Conservation (phyloP, 1,284 basidiomycete species). For the Cryptococcus wingfieldii region DNA sequence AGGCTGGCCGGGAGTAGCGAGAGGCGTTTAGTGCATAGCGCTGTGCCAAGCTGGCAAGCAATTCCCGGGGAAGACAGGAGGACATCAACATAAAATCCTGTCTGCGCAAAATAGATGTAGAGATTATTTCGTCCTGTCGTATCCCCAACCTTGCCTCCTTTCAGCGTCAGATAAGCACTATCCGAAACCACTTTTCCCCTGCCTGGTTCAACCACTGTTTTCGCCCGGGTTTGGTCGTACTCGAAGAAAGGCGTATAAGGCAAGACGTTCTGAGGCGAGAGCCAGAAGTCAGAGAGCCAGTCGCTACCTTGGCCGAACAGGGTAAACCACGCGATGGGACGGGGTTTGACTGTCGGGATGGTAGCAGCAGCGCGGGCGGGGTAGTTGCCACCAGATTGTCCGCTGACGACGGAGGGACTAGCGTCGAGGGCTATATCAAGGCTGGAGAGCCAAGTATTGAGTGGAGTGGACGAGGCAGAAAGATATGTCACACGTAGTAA, state of each 20-base stretch:
- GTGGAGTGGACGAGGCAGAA: not conserved
- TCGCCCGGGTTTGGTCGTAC: not conserved
- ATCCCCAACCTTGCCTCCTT: not conserved
- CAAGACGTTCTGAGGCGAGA: not conserved
- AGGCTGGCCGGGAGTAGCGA: slow-evolving; percentile 1
- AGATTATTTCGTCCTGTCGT: not conserved
- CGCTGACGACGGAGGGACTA: slow-evolving; percentile 1
- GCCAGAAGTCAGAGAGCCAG: slow-evolving; percentile 8
- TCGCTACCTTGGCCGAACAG: slow-evolving; percentile 4
- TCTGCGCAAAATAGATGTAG: not conserved
- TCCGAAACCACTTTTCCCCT: slow-evolving; percentile 1
- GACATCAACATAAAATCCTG: slow-evolving; percentile 4
- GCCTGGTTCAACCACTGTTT: not conserved
- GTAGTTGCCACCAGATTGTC: slow-evolving; percentile 11
- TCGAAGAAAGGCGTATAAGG: not conserved
- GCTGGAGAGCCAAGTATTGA: not conserved
- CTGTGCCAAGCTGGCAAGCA: not conserved
- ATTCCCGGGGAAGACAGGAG: slow-evolving; percentile 6
- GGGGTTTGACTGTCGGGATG: not conserved
- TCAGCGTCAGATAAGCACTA: not conserved
- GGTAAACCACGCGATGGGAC: slow-evolving; percentile 3
- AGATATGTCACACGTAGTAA: no score
- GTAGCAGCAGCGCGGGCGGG: slow-evolving; percentile 7
- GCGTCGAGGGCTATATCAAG: not conserved
- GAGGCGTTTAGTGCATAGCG: slow-evolving; percentile 3